These are phyloP conservation scores for Alternaria sp. DNA, from an alignment of 2,329 filamentous ascomycete species.

Conservation along the genomic window DNA sequence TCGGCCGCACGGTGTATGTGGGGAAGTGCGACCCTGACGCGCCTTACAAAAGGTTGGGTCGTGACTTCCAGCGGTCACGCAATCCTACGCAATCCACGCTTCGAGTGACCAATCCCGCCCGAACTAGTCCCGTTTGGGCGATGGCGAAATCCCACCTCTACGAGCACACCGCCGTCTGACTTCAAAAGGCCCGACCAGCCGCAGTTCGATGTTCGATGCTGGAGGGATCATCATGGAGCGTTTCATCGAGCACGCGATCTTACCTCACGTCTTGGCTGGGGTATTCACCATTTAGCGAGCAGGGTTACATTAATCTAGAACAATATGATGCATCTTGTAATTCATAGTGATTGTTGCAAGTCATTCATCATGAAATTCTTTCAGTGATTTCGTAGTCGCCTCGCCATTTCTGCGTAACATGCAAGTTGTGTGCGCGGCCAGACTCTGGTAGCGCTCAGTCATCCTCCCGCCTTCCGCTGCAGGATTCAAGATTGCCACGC, in stretches of 20 bases:
- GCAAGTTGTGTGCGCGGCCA: not conserved
- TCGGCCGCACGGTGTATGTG: constrained; percentile 24
- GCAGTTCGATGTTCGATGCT: not conserved
- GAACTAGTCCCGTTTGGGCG: constrained; percentile 5
- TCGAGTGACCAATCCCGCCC: not conserved
- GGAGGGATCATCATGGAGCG: not conserved
- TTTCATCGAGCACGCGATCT: not conserved
- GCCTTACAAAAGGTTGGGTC: constrained; percentile 8
- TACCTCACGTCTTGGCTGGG: not conserved
- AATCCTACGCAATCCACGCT: constrained; percentile 15
- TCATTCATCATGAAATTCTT: not conserved
- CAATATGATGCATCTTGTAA: not conserved
- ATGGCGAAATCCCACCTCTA: constrained; percentile 3
- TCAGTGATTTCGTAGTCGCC: not conserved
- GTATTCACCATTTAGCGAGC: not conserved
- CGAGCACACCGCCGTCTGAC: constrained; percentile 6
- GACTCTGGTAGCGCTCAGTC: not conserved
- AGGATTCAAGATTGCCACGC: not conserved
- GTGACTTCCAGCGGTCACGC: constrained; percentile 14
- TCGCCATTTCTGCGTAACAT: not conserved
- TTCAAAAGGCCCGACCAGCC: constrained; percentile 4
- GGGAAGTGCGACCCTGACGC: constrained; percentile 19
- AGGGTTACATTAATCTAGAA: not conserved
- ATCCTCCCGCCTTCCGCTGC: not conserved
- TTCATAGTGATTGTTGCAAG: not conserved